Conservation (phyloP, 176 grass and related monocot species). For the Dendrocalamus sinicus region DNA sequence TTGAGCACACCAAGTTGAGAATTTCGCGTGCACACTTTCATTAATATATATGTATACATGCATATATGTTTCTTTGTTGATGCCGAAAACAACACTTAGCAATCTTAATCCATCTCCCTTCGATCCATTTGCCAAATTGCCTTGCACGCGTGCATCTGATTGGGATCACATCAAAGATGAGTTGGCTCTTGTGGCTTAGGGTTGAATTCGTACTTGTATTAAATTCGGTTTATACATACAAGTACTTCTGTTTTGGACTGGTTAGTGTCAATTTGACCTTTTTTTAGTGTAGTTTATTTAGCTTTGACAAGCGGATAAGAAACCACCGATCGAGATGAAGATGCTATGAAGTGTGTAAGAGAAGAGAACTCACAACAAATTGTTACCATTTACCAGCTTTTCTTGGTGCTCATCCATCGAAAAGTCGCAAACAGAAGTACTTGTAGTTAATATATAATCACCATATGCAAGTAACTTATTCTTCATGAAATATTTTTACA, state of each 20-base stretch:
- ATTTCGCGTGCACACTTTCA: slow-evolving; percentile 44
- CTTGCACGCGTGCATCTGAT: slow-evolving; percentile 36
- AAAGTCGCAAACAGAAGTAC: not conserved
- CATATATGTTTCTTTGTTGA: slow-evolving; percentile 8
- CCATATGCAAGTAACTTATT: not conserved
- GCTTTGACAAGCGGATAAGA: slow-evolving; percentile 28
- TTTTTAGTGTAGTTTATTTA: not conserved
- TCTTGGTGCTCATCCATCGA: not conserved
- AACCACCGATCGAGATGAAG: not conserved
- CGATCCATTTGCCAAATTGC: slow-evolving; percentile 19
- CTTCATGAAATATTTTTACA: not conserved
- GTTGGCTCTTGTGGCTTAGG: not conserved
- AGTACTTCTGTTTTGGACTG: not conserved
- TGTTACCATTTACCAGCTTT: not conserved
- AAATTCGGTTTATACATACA: not conserved
- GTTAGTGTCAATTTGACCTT: not conserved
- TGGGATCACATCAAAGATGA: slow-evolving; percentile 45
- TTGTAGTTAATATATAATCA: not conserved
- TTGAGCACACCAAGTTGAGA: slow-evolving; percentile 27
- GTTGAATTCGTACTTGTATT: not conserved
- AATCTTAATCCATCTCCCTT: slow-evolving; percentile 10
- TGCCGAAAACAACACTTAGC: slow-evolving; percentile 25
- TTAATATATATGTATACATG: slow-evolving; percentile 1
- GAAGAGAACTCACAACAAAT: not conserved
- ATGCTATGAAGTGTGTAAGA: not conserved